phyloP scores from a whole-genome alignment of 495 filamentous ascomycete genomes.

The Chaetomium tenue region DNA sequence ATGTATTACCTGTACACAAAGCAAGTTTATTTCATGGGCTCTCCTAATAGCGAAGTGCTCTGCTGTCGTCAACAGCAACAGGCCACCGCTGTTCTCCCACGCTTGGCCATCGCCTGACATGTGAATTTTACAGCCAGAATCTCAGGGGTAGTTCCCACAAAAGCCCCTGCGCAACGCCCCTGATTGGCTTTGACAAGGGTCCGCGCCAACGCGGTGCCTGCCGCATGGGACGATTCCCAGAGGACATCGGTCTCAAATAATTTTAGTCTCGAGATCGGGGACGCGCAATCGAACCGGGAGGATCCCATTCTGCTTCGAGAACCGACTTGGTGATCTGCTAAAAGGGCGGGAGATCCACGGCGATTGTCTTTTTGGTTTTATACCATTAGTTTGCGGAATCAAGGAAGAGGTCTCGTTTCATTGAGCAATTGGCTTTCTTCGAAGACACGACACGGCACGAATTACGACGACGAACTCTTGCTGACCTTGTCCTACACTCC shows the following conservation, averaged over 20 bases:
- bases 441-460: not conserved
- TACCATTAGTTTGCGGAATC: not conserved
- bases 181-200: conserved; percentile 26
- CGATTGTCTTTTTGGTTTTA: not conserved
- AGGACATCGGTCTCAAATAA: conserved; percentile 23
- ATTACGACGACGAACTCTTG: too few species aligned
- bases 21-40: not conserved
- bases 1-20: not conserved
- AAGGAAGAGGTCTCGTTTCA: not conserved
- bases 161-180: conserved; percentile 6
- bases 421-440: not conserved
- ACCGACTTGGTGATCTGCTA: not conserved
- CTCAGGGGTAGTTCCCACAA: conserved; percentile 12
- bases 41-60: too few species aligned
- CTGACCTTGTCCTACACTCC: not conserved
- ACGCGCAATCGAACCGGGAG: conserved; percentile 8
- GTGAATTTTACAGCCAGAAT: conserved; percentile 34
- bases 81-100: not conserved
- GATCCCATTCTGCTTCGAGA: not conserved
- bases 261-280: not conserved
- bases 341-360: not conserved
- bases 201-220: conserved; percentile 22
- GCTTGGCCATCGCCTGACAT: conserved; percentile 37
- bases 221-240: conserved; percentile 31
- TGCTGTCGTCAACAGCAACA: conserved; percentile 6